These are phyloP conservation scores for Ophiostoma ulmi DNA, from an alignment of 2,329 filamentous ascomycete species.

Conservation along the genomic window DNA sequence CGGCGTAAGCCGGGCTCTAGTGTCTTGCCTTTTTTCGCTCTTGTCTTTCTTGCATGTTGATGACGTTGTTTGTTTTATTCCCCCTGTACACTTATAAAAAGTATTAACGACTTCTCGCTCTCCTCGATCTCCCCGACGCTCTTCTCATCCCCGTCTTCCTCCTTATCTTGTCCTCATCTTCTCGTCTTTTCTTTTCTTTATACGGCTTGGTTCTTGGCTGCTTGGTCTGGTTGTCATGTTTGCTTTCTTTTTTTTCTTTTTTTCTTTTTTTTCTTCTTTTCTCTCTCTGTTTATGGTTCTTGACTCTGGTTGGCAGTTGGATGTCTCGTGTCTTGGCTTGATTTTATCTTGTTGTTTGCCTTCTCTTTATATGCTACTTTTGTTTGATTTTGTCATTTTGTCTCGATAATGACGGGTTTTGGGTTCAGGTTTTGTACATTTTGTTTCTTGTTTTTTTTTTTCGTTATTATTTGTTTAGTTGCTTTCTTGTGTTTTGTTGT, in stretches of 20 bases:
- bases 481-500: not conserved
- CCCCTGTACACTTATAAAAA: conserved; percentile 15
- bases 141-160: not conserved
- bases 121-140: not conserved
- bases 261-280: not conserved
- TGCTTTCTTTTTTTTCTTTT: not conserved
- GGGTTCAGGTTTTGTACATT: conserved; percentile 1
- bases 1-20: not conserved
- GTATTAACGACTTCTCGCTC: conserved; percentile 3
- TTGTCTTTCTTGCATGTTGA: not conserved
- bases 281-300: not conserved
- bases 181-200: not conserved
- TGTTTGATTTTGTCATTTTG: not conserved
- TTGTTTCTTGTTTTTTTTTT: conserved; percentile 2
- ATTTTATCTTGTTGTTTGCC: not conserved
- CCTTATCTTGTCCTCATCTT: not conserved
- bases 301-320: conserved; percentile 2
- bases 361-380: not conserved
- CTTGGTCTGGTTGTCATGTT: conserved; percentile 7
- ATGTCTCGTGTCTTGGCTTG: not conserved
- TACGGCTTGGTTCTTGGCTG: conserved; percentile 1
- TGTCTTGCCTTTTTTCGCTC: not conserved
- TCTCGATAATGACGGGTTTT: conserved; percentile 7
- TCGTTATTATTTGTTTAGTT: not conserved
- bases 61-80: conserved; percentile 15